phyloP scores from a whole-genome alignment of 441 rosid species.

The Populus hybrid region DNA sequence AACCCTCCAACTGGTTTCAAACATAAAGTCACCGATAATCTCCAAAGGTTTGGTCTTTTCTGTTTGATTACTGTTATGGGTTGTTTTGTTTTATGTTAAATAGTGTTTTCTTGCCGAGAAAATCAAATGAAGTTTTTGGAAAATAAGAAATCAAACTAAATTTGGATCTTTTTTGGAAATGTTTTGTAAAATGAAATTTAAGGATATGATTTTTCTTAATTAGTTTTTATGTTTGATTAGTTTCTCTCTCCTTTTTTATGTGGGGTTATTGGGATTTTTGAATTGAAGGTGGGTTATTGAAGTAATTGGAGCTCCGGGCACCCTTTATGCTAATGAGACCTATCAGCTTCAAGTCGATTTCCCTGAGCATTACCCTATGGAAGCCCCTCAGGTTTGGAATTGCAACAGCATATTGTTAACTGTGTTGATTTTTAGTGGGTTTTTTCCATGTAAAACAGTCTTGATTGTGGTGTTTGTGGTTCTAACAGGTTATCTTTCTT shows the following conservation, averaged over 20 bases:
- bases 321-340: conserved; percentile 84
- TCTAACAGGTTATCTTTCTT: conserved; percentile 77
- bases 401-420: neutral
- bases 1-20: conserved; percentile 89
- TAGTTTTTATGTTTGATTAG: neutral
- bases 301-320: conserved; percentile 91
- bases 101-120: neutral
- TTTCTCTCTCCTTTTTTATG: neutral
- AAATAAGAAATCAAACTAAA: neutral
- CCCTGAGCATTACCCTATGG: conserved; percentile 99
- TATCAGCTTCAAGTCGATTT: conserved; percentile 96
- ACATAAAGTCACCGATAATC: conserved; percentile 93
- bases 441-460: neutral
- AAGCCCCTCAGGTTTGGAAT: conserved; percentile 88
- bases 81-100: neutral
- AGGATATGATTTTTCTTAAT: neutral
- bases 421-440: neutral
- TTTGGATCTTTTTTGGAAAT: neutral
- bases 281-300: conserved; percentile 85
- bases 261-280: conserved; percentile 5
- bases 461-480: conserved; percentile 6
- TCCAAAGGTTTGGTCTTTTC: conserved; percentile 54
- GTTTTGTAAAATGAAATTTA: neutral
- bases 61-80: neutral
- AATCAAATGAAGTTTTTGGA: neutral